Evolutionary conservation across 2,329 filamentous ascomycete species (phyloP).

Genomic region (Colletotrichum sp.): DNA sequence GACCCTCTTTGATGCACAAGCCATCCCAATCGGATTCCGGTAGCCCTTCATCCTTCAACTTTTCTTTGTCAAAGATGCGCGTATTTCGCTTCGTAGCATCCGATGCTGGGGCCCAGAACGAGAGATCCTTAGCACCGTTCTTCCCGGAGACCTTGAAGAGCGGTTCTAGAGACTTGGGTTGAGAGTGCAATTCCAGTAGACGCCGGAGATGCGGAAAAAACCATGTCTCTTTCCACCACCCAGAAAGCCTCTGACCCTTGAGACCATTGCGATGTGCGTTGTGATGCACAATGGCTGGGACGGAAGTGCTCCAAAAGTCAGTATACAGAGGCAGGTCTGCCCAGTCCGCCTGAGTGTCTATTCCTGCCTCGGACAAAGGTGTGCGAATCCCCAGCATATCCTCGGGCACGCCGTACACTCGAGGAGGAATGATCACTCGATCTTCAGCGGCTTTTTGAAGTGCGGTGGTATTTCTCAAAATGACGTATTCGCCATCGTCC

Average conservation of each 20-base stretch:
- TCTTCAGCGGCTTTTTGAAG: constrained; percentile 23
- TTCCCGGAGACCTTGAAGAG: constrained; percentile 24
- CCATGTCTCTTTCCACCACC: constrained; percentile 31
- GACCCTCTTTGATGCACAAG: constrained; percentile 27
- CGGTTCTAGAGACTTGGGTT: neutral
- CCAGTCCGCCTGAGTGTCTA: neutral
- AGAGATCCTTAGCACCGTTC: constrained; percentile 9
- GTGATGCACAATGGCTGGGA: constrained; percentile 28
- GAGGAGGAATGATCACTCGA: constrained; percentile 27
- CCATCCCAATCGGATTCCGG: constrained; percentile 18
- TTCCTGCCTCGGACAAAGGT: neutral
- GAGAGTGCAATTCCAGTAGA: constrained; percentile 10
- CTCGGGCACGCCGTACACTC: constrained; percentile 24
- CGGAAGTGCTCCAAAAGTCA: constrained; percentile 26
- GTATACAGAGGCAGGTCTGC: constrained; percentile 24
- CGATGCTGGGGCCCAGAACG: constrained; percentile 27
- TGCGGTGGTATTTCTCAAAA: constrained; percentile 17
- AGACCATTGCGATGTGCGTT: constrained; percentile 25
- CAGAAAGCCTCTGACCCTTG: constrained; percentile 21
- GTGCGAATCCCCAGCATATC: constrained; percentile 22
- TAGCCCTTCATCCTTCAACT: neutral
- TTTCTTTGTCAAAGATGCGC: constrained; percentile 7
- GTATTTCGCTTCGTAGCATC: constrained; percentile 1
- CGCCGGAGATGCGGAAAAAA: constrained; percentile 25
- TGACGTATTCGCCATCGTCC: constrained; percentile 28